These are phyloP conservation scores for Erysimum cheiranthoides DNA, from an alignment of 345 rosid genomes.

Conservation along the genomic window DNA sequence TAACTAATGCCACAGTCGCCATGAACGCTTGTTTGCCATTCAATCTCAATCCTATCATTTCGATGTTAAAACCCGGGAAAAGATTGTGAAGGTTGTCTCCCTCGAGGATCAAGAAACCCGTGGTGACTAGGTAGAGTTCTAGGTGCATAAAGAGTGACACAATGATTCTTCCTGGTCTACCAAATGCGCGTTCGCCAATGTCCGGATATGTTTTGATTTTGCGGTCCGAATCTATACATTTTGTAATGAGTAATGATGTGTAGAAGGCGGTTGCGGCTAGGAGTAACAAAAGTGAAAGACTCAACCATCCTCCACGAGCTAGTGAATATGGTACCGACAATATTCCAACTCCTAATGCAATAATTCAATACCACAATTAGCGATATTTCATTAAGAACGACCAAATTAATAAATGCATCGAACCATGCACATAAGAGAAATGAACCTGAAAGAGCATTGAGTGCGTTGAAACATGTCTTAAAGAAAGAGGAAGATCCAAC, in stretches of 20 bases:
- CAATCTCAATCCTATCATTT: slow-evolving; percentile 39
- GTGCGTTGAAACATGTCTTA: slow-evolving; percentile 45
- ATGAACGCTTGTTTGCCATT: slow-evolving; percentile 48
- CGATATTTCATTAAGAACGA: neutral
- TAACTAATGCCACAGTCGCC: slow-evolving; percentile 41
- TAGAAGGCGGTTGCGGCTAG: slow-evolving; percentile 50
- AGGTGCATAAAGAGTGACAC: slow-evolving; percentile 49
- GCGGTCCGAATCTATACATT: slow-evolving; percentile 51
- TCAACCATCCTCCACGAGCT: slow-evolving; percentile 59
- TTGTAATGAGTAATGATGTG: slow-evolving; percentile 48
- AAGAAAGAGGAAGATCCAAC: slow-evolving; percentile 35
- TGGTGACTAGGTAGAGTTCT: slow-evolving; percentile 60
- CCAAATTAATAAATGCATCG: neutral
- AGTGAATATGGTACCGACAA: slow-evolving; percentile 57
- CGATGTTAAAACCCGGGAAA: slow-evolving; percentile 45
- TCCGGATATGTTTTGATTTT: slow-evolving; percentile 46
- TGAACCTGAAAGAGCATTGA: slow-evolving; percentile 43
- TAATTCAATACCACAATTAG: neutral
- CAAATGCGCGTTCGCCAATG: slow-evolving; percentile 53
- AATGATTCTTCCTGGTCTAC: slow-evolving; percentile 50
- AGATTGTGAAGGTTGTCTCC: slow-evolving; percentile 57
- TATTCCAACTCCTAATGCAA: slow-evolving; percentile 48
- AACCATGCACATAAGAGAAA: neutral
- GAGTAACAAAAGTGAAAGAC: slow-evolving; percentile 47
- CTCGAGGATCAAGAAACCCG: slow-evolving; percentile 52